Base-by-base conservation (phyloP, 2,329 filamentous ascomycete species). In the Exophiala aquamarina region DNA sequence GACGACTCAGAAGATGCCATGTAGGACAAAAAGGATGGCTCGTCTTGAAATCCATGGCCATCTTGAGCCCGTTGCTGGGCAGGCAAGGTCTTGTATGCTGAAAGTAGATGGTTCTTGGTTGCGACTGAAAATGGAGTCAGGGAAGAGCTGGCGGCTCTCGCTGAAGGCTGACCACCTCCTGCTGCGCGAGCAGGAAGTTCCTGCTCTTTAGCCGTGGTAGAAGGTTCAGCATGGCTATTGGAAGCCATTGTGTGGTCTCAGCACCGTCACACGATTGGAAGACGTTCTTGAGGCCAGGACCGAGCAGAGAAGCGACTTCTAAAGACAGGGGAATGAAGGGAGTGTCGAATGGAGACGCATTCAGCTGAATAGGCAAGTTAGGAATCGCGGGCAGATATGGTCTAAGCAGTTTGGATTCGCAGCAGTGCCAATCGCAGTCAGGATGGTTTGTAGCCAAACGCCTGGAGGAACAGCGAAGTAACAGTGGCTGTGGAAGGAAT, bases 1-100 rank as follows among this genome's bases (percentile, higher is more conserved):
- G 68, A 62, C 2, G 57, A 21, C 68, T 73, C 39, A 66, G 66
- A 67, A 54, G 76, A 77, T 36, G 66, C 63, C 26, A 73, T 64
- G 48, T 78, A 77, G 4, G 60, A 62, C 36, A 71, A 63, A 50
- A 76, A 62, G 11, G 50, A 53, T 21, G 8, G 59, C 57, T 51
- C 49, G 21, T 51, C 43, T 6, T 35, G n/a, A 17, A 54, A 48
- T 14, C 33, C 35, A 11, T 41, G 29, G 26, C 44, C 47, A 41
- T 57, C 49, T 43, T 55, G 43, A n/a, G 56, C 48, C 8, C 38
- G 51, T 20, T 45, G 42, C 4, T 51, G 41, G n/a, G 44, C 48
- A 19, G 41, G 36, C 23, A 68, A 39, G 13, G 59, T 57, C n/a
- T 61, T 57, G 53, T 68, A 67, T 47, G 70, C 65, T 20, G 55